Evolutionary conservation across 2,329 filamentous ascomycete genomes (phyloP).

Genomic region (Xylariaceae sp.): DNA sequence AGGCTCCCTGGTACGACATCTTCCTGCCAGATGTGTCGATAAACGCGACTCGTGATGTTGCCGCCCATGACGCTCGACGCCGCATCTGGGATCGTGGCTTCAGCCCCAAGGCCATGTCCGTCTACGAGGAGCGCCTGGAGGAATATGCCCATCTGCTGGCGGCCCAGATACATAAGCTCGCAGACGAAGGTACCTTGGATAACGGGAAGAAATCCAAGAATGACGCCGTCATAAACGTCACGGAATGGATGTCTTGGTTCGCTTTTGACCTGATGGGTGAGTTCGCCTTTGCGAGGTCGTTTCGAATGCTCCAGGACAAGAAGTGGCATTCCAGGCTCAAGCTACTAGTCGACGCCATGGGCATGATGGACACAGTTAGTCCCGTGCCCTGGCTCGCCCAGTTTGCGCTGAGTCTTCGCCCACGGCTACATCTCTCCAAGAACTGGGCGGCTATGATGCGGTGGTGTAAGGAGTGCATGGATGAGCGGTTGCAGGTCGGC

Average conservation of each 20-base stretch:
- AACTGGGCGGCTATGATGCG: background rate
- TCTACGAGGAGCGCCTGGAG: conserved; percentile 13
- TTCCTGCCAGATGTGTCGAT: conserved; percentile 17
- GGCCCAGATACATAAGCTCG: conserved; percentile 6
- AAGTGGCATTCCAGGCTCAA: conserved; percentile 14
- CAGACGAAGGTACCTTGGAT: background rate
- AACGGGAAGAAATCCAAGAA: no score
- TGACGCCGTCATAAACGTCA: conserved; percentile 11
- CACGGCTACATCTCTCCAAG: background rate
- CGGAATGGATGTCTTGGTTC: conserved; percentile 19
- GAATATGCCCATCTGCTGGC: conserved; percentile 14
- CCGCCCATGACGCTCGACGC: conserved; percentile 14
- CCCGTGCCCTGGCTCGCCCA: conserved; percentile 6
- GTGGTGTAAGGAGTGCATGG: conserved; percentile 4
- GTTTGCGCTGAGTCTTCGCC: background rate
- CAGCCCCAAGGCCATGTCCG: conserved; percentile 6
- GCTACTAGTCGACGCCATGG: conserved; percentile 6
- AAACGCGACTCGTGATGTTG: conserved; percentile 7
- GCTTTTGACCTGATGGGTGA: conserved; percentile 24
- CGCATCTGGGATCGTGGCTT: conserved; percentile 19
- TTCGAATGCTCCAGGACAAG: conserved; percentile 17
- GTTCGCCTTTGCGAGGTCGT: conserved; percentile 20
- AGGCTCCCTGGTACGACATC: conserved; percentile 22
- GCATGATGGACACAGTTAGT: conserved; percentile 1
- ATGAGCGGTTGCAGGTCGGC: conserved; percentile 5